Evolutionary conservation across 2,329 filamentous ascomycete species (phyloP).

Genomic region (Penicillium oxalicum): DNA sequence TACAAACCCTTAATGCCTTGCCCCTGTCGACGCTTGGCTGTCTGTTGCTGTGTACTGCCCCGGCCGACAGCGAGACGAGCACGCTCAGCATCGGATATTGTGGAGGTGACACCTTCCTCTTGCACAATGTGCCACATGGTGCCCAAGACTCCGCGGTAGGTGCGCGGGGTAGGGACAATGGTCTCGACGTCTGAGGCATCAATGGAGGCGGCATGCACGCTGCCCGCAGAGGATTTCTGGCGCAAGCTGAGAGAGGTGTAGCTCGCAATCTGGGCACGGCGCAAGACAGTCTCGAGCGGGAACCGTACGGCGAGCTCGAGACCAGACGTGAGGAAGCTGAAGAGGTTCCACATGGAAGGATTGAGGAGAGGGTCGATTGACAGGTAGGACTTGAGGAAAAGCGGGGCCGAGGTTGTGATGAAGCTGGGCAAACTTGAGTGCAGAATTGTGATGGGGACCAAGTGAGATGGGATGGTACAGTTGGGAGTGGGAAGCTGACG

Average conservation of each 20-base stretch:
- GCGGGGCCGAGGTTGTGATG: conserved; percentile 73
- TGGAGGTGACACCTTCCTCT: conserved; percentile 62
- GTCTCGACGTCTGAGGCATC: conserved; percentile 52
- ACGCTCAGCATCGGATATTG: conserved; percentile 42
- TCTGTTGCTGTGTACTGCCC: conserved; percentile 32
- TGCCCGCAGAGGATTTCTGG: conserved; percentile 26
- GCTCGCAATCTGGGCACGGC: conserved; percentile 76
- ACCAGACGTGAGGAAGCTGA: conserved; percentile 73
- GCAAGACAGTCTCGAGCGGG: conserved; percentile 84
- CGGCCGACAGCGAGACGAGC: conserved; percentile 30
- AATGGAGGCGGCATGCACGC: conserved; percentile 16
- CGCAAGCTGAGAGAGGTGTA: conserved; percentile 52
- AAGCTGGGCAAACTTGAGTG: conserved; percentile 80
- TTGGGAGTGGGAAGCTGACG: conserved; percentile 66
- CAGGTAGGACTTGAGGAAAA: conserved; percentile 79
- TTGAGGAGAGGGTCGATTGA: conserved; percentile 75
- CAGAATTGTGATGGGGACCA: conserved; percentile 78
- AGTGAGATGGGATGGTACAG: conserved; percentile 62
- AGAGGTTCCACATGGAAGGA: conserved; percentile 73
- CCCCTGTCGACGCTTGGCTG: conserved; percentile 44
- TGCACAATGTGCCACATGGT: conserved; percentile 83
- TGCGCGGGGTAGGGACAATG: conserved; percentile 67
- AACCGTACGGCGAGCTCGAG: conserved; percentile 79
- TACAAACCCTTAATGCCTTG: conserved; percentile 53
- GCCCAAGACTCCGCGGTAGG: conserved; percentile 78